phyloP scores from a whole-genome alignment of 1,139 yeast genomes.

The Saccharomycopsis hybrid region DNA sequence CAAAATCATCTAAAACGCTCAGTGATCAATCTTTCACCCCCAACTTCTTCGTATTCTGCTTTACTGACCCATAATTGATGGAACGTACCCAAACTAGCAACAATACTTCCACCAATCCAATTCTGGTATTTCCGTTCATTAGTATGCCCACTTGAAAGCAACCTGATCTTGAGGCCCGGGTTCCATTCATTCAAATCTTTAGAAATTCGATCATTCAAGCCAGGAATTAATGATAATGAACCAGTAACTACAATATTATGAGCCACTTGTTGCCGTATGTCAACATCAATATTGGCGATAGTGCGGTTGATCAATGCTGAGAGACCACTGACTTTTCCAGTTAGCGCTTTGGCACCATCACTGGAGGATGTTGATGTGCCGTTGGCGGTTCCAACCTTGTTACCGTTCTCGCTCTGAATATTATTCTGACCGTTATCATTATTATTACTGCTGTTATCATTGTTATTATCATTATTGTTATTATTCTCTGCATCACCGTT shows the following conservation, averaged over 20 bases:
- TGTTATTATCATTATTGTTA: constrained; percentile 8
- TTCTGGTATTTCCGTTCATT: constrained; percentile 79
- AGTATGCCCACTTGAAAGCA: constrained; percentile 82
- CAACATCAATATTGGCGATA: constrained; percentile 73
- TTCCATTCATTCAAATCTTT: constrained; percentile 64
- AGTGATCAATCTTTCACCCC: constrained; percentile 68
- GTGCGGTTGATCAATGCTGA: constrained; percentile 67
- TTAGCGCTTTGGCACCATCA: constrained; percentile 14
- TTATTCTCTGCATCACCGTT: constrained; percentile 21
- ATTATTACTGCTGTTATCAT: neutral
- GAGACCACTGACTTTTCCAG: constrained; percentile 41
- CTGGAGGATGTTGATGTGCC: neutral
- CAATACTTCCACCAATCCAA: constrained; percentile 94
- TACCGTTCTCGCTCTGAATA: no score
- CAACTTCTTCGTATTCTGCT: constrained; percentile 87
- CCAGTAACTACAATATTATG: constrained; percentile 92
- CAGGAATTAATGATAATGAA: constrained; percentile 84
- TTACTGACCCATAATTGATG: constrained; percentile 96
- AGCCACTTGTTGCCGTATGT: constrained; percentile 82
- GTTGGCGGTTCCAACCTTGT: no score
- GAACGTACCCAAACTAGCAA: constrained; percentile 90
- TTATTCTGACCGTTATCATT: no score
- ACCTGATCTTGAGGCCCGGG: constrained; percentile 88
- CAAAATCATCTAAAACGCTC: constrained; percentile 71
- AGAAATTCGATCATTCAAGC: constrained; percentile 74